Evolutionary conservation across 108 stramenopile species (phyloP).

Genomic region (Epithemia pelagica): DNA sequence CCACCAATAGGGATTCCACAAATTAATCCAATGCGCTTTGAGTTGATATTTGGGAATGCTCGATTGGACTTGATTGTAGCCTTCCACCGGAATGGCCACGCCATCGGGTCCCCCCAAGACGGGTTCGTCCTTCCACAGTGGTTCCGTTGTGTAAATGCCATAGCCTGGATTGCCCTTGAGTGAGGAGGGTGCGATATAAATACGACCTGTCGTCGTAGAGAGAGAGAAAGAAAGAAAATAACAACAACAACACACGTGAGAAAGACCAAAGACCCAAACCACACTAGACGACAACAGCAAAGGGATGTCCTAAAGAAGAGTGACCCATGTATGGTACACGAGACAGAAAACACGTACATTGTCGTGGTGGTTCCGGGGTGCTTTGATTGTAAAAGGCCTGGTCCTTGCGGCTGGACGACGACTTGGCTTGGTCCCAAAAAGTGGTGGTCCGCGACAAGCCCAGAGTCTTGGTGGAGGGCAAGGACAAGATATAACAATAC

Average conservation of each 20-base stretch:
- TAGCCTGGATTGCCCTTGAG: slow-evolving; percentile 10
- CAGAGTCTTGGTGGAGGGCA: too few relatives aligned
- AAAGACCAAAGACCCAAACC: too few relatives aligned
- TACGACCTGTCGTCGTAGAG: background rate
- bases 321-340: too few relatives aligned
- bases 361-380: too few relatives aligned
- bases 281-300: too few relatives aligned
- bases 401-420: too few relatives aligned
- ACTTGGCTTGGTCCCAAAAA: too few relatives aligned
- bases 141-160: slow-evolving; percentile 15
- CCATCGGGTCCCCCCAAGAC: slow-evolving; percentile 14
- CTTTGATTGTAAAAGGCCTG: too few relatives aligned
- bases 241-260: too few relatives aligned
- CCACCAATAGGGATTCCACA: slow-evolving; percentile 30
- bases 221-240: background rate
- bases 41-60: background rate
- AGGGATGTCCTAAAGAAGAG: background rate
- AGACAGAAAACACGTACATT: too few relatives aligned
- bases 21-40: slow-evolving; percentile 1
- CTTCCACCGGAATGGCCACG: slow-evolving; percentile 5
- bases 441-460: too few relatives aligned
- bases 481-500: background rate
- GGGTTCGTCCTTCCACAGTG: slow-evolving; percentile 5
- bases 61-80: background rate
- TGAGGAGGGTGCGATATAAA: slow-evolving; percentile 20